phyloP scores from a whole-genome alignment of 2,329 filamentous ascomycete species.

The Neonectria hederae region DNA sequence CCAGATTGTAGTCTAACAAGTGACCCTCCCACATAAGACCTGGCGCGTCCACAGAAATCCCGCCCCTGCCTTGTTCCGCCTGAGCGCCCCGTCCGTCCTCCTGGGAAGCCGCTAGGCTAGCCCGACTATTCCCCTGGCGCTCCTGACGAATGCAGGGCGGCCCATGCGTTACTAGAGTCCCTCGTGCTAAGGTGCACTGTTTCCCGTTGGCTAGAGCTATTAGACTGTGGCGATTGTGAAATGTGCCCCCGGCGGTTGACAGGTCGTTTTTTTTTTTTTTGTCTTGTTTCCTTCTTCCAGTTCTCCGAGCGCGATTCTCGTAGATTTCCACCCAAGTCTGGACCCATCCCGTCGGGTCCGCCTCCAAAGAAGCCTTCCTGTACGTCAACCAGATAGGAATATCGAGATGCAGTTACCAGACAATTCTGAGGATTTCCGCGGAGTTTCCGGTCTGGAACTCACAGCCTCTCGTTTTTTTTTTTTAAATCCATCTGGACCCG shows the following conservation, averaged over 20 bases:
- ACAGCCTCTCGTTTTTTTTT: not conserved
- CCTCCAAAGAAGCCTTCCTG: not conserved
- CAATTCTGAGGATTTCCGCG: not conserved
- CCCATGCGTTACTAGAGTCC: not conserved
- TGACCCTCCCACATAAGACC: not conserved
- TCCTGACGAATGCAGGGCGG: not conserved
- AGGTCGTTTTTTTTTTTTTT: not conserved
- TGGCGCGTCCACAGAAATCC: not conserved
- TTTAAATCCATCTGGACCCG: not conserved
- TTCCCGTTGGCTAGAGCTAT: too few relatives aligned
- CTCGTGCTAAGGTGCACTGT: too few relatives aligned
- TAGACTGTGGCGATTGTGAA: conserved; percentile 2
- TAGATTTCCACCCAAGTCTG: not conserved
- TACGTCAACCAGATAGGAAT: not conserved
- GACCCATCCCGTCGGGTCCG: not conserved
- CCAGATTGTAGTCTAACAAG: too few relatives aligned
- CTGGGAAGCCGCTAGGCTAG: not conserved
- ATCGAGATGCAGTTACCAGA: not conserved
- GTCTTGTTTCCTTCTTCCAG: not conserved
- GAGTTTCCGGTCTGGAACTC: not conserved
- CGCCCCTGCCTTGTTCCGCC: not conserved
- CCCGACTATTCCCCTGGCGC: not conserved
- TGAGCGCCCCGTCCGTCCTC: not conserved
- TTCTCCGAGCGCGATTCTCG: not conserved
- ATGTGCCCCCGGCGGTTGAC: conserved; percentile 3